Evolutionary conservation across 345 rosid genomes (phyloP), one percentile per base, ranked within the genome.

Genomic region (Syzygium aromaticum): DNA sequence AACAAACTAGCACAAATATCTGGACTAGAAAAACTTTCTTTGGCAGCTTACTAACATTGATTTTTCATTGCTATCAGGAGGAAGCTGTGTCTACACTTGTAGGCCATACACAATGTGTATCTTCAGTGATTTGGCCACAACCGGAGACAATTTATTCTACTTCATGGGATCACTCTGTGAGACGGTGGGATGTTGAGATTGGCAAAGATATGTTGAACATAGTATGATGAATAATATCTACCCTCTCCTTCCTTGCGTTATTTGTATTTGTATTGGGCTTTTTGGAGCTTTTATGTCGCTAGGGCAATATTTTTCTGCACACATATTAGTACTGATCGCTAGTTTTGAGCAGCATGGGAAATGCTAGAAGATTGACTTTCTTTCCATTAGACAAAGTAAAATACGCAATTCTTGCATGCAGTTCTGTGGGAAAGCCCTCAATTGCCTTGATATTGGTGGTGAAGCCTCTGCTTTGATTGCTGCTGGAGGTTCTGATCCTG

Each of bases 81-180:
- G 98, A 91, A 90, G 94, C 98, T 21, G 87, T 93, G 49, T 89
- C 98, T 85, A 93, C 98, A 83, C 91, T 96, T 78, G 96, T 96
- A 86, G 99, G 99, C 85, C 99, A 98, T 89, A 94, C 97, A 64
- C 98, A 96, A 86, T 93, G 97, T 57, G 95, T 98, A 46, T 95
- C 98, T 57, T 92, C 96, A 54, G 98, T 98, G 84, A 89, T 92
- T 88, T 98, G 99, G 99, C 98, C 98, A 38, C 93, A 94, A 89
- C 80, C 67, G 10, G 95, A 92, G 87, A 91, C 94, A 22, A 92
- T 98, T 73, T 96, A 94, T 88, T 98, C 99, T 87, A 90, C 97
- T 84, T 98, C 99, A 21, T 96, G 98, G 99, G 99, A 98, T 91
- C 98, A 96, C 87, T 95, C 99, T 86, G 90, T 98, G 51, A 96